Evolutionary conservation across 345 rosid species (phyloP).

Genomic region (Eucalyptus grandis): DNA sequence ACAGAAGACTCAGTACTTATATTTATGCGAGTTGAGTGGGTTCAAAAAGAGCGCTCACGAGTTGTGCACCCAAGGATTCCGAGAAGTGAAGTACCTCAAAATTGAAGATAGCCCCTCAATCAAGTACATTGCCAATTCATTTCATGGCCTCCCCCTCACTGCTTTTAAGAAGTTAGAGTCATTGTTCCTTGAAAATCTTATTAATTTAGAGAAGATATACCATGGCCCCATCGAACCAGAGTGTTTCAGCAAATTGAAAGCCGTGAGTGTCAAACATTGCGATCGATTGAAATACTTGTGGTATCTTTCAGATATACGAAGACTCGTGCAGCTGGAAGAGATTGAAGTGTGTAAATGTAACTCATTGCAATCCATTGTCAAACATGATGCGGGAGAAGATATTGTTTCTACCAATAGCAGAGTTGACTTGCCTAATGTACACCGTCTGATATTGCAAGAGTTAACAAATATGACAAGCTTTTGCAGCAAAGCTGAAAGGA

Average conservation of each 20-base stretch:
- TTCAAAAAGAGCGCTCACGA: no score
- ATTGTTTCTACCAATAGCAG: accelerated
- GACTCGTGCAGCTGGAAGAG: background rate
- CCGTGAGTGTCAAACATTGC: accelerated
- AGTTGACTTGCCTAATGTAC: background rate
- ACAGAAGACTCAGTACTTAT: background rate
- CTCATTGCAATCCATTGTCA: background rate
- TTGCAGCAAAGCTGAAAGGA: background rate
- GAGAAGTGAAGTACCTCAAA: accelerated
- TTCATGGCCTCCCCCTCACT: no score
- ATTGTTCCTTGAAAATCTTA: no score
- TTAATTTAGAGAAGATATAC: background rate
- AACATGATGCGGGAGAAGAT: background rate
- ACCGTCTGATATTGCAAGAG: accelerated
- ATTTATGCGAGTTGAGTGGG: accelerated
- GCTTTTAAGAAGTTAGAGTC: no score
- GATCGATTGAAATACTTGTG: background rate
- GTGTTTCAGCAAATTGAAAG: background rate
- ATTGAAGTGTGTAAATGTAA: accelerated
- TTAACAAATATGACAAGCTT: background rate
- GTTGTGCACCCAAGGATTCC: no score
- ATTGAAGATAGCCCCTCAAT: background rate
- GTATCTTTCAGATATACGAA: background rate
- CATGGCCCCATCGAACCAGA: background rate
- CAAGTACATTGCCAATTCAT: background rate